A percentile compares a stretch with the other conserved stretches of the same genome.
Conservation (phyloP, 1,284 basidiomycete species). For the Fistulinella staudtii region DNA sequence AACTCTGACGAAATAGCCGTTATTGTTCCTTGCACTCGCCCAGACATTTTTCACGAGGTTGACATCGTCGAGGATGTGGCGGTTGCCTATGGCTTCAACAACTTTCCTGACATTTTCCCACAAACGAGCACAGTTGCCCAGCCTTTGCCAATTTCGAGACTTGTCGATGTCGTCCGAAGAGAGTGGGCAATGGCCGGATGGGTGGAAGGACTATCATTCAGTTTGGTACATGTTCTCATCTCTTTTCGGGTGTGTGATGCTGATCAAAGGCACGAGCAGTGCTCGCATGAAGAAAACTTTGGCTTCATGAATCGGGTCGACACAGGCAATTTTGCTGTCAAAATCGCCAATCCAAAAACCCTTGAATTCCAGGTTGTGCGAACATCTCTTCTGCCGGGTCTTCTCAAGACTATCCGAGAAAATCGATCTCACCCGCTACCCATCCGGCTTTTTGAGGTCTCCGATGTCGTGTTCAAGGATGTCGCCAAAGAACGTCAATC, state of each 20-base stretch:
- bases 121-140: constrained; percentile 94
- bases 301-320: constrained; percentile 86
- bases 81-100: constrained; percentile 98
- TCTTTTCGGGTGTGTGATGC: background rate
- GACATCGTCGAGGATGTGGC: constrained; percentile 99
- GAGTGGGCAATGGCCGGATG: constrained; percentile 96
- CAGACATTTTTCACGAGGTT: constrained; percentile 97
- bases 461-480: constrained; percentile 93
- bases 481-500: constrained; percentile 73
- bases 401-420: constrained; percentile 96
- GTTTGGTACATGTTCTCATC: constrained; percentile 57
- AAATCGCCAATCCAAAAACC: constrained; percentile 95
- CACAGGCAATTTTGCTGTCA: constrained; percentile 77
- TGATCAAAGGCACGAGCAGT: constrained; percentile 44
- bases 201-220: constrained; percentile 93
- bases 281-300: constrained; percentile 98
- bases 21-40: constrained; percentile 84
- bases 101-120: constrained; percentile 89
- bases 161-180: constrained; percentile 83
- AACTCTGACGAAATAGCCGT: constrained; percentile 66
- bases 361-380: constrained; percentile 98
- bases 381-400: constrained; percentile 90
- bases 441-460: constrained; percentile 90
- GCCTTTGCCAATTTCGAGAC: constrained; percentile 85
- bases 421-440: constrained; percentile 93